phyloP scores from a whole-genome alignment of 768 basidiomycete genomes.

The Asterophora lycoperdoides region DNA sequence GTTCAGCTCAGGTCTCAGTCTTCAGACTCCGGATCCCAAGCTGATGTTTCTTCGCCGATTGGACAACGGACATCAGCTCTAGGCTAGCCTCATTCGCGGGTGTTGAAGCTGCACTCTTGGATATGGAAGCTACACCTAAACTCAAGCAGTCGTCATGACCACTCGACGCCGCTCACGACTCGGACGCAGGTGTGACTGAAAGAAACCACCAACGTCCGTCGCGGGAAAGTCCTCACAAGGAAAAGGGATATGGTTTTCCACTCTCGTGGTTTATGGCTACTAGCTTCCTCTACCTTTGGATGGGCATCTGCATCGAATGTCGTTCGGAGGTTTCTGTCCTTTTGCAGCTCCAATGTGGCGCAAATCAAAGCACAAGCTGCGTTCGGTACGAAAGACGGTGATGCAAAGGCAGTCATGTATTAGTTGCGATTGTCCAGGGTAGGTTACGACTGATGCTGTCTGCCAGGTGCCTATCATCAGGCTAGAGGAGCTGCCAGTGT shows the following conservation, averaged over 20 bases:
- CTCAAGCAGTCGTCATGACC: conserved; percentile 5
- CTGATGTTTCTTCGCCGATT: conserved; percentile 13
- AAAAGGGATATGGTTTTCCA: background rate
- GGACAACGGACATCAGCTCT: background rate
- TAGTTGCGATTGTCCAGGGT: no score
- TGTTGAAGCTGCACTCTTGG: no score
- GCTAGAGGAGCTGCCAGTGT: no score
- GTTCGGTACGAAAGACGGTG: no score
- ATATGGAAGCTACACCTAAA: conserved; percentile 4
- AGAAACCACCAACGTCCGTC: background rate
- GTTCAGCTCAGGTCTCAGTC: conserved; percentile 4
- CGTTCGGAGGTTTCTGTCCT: background rate
- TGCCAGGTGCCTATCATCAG: no score
- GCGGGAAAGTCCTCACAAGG: background rate
- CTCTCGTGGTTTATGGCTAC: background rate
- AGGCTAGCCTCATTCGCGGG: background rate
- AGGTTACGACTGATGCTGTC: no score
- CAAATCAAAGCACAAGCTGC: no score
- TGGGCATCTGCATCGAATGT: background rate
- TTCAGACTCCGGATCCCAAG: conserved; percentile 16
- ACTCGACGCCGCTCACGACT: conserved; percentile 1
- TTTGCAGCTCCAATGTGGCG: background rate
- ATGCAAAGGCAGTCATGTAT: no score
- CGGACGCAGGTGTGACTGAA: conserved; percentile 15
- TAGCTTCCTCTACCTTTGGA: background rate